Base-by-base conservation (phyloP, 2,329 filamentous ascomycete species). In the Beauveria scarabaeidicola region DNA sequence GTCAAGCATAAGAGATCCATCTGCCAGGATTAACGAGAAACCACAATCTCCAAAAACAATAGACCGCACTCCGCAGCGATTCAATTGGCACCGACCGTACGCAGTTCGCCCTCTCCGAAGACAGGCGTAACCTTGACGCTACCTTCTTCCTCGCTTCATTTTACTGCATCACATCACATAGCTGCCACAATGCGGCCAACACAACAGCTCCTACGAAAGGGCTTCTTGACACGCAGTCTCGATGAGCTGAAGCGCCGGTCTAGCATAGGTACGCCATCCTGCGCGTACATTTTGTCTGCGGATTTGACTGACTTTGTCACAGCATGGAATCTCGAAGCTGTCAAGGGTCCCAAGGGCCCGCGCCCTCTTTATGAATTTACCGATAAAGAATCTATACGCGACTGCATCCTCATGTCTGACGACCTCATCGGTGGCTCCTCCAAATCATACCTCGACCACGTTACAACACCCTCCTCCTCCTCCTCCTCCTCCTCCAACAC, bases 391-490 rank as follows among this genome's bases (percentile, higher is more conserved):
- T 75, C 77, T 4, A 67, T 84, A 41, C 64, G 73, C 40, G 74
- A 77, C 63, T 83, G 81, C 72, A 94, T 96, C 72, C 78, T 89
- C 64, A 94, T 97, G 86, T 89, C 87, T 65, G 93, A 99, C 72
- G 79, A 80, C 60, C 88, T 93, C 68, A 90, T 96, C 25, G 93
- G 93, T 63, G 94, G 93, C 61, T 92, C 84, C 75, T 96, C 92
- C 38, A 83, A 82, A 19, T 88, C 85, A 46, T 76, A 83, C 48
- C 78, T 97, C 62, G 88, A 92, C 66, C 86, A 84, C 70, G 76
- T 85, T 44, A 75, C 64, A 8, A 59, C 69, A 3, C 41, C 55
- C 15, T 9, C 62, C 11, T 13, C 63, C 36, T 19, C 52, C 40
- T 15, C 63, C 2, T 44, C 63, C 27, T 56, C 58, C 21, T 64